Evolutionary conservation across 1,139 yeast genomes (phyloP), one percentile per base, ranked within the genome.

Genomic region (Geotrichum restrictum): DNA sequence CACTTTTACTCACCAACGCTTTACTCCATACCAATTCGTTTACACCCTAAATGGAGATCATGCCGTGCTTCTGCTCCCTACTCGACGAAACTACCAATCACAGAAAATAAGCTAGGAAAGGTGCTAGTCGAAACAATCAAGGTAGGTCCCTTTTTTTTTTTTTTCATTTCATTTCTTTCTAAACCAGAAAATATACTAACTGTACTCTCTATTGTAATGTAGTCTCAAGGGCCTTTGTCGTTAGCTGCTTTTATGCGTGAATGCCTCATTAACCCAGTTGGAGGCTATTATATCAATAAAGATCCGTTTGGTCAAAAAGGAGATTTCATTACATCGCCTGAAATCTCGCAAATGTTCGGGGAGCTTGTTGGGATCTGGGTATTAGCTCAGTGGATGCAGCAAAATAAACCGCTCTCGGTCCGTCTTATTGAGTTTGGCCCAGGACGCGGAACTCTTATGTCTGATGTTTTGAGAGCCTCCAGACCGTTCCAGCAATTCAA

Each of bases 381-480:
- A 10, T 56, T 71, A 29, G 65, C 74, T 1, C 75, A 79, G 24
- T 86, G 91, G 88, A 62, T 78, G 49, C 69, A 73, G 2, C 91
- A 85, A 61, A 73, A 75, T 1, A 69, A 67, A 40, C 87, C 89
- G 0, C 33, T 58, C 1, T 58, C 64, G 7, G 69, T 83, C 32
- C 73, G 84, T 52, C 62, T 88, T n/a, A 74, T 87, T n/a, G 96
- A 88, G 66, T 81, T 87, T 66, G 96, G 96, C 0, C 96, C 96
- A 0, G 96, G 96, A 3, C 76, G 78, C 61, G 96, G 96, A 0
- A 86, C 96, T 0, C 70, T 88, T 60, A 82, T 86, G 81, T 74
- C 74, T 61, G 96, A 88, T 64, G 70, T 79, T 43, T 64, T 88
- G 57, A 57, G 75, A 27, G 66, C 69, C 3, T 56, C 65, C 1